A percentile compares a stretch with the other conserved stretches of the same genome.
Conservation (phyloP, 2,329 filamentous ascomycete genomes). For the Hypoxylon sp. region DNA sequence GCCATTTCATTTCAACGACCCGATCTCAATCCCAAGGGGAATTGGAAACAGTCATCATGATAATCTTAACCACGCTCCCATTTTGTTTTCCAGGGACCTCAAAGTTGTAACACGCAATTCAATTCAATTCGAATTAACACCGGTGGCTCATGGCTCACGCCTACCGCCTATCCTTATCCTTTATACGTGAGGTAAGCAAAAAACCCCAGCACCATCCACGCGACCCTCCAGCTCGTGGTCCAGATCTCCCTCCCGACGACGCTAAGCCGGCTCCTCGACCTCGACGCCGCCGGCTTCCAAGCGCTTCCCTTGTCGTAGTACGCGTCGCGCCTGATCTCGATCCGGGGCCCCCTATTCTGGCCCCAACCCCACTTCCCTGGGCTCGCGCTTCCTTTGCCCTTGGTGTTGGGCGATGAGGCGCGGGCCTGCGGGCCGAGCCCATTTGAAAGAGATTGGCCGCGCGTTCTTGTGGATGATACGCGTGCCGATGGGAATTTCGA, state of each 20-base stretch:
- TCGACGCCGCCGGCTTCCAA: conserved; percentile 43
- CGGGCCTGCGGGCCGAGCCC: conserved; percentile 39
- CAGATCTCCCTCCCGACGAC: conserved; percentile 71
- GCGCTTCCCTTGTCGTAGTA: conserved; percentile 57
- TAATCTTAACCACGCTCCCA: not conserved
- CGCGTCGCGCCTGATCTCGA: conserved; percentile 62
- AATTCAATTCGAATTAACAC: not conserved
- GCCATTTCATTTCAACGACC: not conserved
- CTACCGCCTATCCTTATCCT: conserved; percentile 59
- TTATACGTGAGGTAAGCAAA: conserved; percentile 76
- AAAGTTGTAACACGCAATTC: not conserved
- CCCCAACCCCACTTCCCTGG: conserved; percentile 60
- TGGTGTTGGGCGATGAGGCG: conserved; percentile 44
- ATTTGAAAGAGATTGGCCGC: conserved; percentile 46
- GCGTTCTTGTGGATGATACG: conserved; percentile 47
- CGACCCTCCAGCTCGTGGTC: conserved; percentile 71
- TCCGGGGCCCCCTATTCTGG: conserved; percentile 61
- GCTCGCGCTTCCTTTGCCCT: conserved; percentile 33
- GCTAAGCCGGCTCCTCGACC: conserved; percentile 55
- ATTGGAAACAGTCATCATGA: too few relatives aligned
- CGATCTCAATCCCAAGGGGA: not conserved
- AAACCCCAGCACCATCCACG: conserved; percentile 71
- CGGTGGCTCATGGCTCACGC: not conserved
- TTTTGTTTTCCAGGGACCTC: too few relatives aligned
- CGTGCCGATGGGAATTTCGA: conserved; percentile 53